Evolutionary conservation across 116 monocot genomes (phyloP), one percentile per base, ranked within the genome.

Genomic region (Papilionanthe hybrid): DNA sequence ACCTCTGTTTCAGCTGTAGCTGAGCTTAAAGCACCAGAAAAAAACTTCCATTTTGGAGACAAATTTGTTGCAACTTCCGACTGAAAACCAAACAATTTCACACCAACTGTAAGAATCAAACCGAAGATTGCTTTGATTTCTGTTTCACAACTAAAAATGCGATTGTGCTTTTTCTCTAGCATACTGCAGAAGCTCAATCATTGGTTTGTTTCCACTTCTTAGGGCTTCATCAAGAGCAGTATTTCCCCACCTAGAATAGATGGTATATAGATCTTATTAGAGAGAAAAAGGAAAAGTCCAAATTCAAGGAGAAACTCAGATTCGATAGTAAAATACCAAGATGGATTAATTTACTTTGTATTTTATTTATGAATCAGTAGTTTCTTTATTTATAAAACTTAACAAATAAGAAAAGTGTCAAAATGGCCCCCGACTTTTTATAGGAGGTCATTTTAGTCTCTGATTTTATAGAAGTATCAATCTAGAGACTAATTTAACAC

Each of bases 151-250:
- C 53, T 53, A 53, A 53, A 15, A 53, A 53, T 18, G 13, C 53
- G 4, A 4, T 15, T 53, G 53, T 15, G 53, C 53, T 15, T 74
- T 72, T 72, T 41, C 63, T 80, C 66, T 87, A 55, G 84, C 86
- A 27, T 84, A 55, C 84, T 86, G 82, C 76, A 89, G 72, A 47
- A 86, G 86, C 72, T 79, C 72, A 12, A 89, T 13, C 6, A 89
- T 68, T 41, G 82, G 86, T 43, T 82, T 86, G 71, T 84, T 89
- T 50, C 86, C 81, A 74, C 89, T 86, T 77, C 86, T 79, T 47
- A 9, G 69, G 23, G 79, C 89, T 77, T 89, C 86, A 45, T 89
- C 83, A 41, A 89, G 43, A 6, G 89, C 84, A 43, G 89, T 86
- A 82, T 89, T 86, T 68, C 82, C 89, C 89, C 89, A 89, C 79